phyloP scores from a whole-genome alignment of 805 yeast genomes.

The Starmerella vitae region DNA sequence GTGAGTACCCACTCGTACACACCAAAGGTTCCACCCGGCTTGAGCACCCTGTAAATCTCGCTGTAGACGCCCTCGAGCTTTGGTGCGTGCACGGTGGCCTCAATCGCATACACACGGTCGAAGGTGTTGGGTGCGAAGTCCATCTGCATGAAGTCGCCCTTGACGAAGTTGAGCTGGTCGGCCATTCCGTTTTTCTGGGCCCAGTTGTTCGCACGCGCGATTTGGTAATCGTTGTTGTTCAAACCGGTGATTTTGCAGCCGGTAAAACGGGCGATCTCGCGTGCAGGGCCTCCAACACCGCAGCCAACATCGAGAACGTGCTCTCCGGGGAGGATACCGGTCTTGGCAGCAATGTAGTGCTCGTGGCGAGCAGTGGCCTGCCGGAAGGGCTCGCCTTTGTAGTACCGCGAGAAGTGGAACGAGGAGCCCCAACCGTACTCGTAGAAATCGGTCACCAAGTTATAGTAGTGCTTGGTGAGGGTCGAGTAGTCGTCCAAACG shows the following conservation, averaged over 20 bases:
- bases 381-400: constrained; percentile 80
- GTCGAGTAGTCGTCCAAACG: constrained; percentile 79
- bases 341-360: constrained; percentile 81
- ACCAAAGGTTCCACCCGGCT: constrained; percentile 96
- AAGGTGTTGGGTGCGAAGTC: constrained; percentile 81
- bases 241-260: constrained; percentile 77
- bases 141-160: constrained; percentile 99
- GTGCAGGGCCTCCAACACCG: constrained; percentile 99
- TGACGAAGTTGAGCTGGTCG: constrained; percentile 68
- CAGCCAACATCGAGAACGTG: constrained; percentile 95
- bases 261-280: constrained; percentile 87
- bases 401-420: constrained; percentile 92
- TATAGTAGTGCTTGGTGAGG: constrained; percentile 89
- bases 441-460: constrained; percentile 92
- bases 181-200: constrained; percentile 52
- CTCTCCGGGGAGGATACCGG: constrained; percentile 65
- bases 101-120: constrained; percentile 96
- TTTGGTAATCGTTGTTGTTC: constrained; percentile 91
- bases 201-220: constrained; percentile 76
- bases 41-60: constrained; percentile 86
- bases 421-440: constrained; percentile 99
- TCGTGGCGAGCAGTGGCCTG: constrained; percentile 93
- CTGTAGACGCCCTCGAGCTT: constrained; percentile 87
- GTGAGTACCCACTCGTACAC: constrained; percentile 99
- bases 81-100: constrained; percentile 98